Conservation (phyloP, 2,329 filamentous ascomycete species). For the Colletotrichum graminicola region DNA sequence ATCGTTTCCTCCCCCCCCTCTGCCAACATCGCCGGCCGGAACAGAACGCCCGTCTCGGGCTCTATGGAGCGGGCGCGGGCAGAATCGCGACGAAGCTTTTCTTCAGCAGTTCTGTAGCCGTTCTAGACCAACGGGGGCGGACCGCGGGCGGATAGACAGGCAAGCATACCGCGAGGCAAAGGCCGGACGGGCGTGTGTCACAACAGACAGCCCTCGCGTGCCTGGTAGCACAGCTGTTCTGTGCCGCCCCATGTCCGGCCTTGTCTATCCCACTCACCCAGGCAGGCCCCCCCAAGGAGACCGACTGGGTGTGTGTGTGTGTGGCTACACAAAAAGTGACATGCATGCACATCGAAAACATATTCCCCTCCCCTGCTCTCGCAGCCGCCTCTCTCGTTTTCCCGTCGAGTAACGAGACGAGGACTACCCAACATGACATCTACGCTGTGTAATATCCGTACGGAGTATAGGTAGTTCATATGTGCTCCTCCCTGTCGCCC, state of each 20-base stretch:
- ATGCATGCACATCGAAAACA: no score
- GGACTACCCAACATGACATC: background rate
- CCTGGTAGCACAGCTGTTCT: constrained; percentile 17
- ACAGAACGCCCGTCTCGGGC: background rate
- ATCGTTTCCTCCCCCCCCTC: no score
- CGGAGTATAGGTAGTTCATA: no score
- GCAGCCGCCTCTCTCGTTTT: background rate
- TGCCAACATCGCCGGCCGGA: background rate
- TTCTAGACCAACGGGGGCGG: background rate
- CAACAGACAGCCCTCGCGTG: no score
- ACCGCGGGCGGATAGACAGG: background rate
- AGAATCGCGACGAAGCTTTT: no score
- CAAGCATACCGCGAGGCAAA: background rate
- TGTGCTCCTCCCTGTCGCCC: constrained; percentile 1
- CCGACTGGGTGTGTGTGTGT: background rate
- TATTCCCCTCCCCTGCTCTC: background rate
- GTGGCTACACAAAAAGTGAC: constrained; percentile 20
- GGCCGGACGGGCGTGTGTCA: constrained; percentile 1
- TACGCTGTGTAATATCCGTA: constrained; percentile 4
- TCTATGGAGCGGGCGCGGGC: background rate
- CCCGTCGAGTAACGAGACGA: background rate
- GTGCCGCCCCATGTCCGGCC: constrained; percentile 1
- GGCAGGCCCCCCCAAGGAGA: no score
- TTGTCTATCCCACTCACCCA: background rate
- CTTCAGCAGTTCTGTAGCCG: constrained; percentile 31